phyloP scores from a whole-genome alignment of 2,329 filamentous ascomycete genomes.

The Scedosporium minutisporum region DNA sequence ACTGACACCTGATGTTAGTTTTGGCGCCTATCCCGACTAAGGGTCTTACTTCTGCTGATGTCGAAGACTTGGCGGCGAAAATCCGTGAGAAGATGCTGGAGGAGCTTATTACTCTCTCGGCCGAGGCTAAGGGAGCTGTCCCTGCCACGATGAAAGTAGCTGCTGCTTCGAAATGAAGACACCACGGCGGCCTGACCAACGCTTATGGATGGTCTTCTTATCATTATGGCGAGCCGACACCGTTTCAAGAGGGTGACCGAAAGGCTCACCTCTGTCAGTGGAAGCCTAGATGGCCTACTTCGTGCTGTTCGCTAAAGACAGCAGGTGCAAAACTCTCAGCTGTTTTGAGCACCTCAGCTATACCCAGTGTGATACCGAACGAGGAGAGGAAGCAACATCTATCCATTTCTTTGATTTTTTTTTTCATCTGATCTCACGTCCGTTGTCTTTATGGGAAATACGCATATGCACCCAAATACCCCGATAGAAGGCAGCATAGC shows the following conservation, averaged over 20 bases:
- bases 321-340: too few species aligned
- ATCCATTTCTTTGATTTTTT: too few species aligned
- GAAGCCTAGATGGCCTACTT: not conserved
- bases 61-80: constrained; percentile 59
- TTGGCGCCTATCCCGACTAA: constrained; percentile 72
- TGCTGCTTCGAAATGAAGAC: constrained; percentile 1
- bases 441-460: too few species aligned
- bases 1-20: constrained; percentile 37
- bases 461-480: not conserved
- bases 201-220: not conserved
- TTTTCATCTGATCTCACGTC: too few species aligned
- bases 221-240: too few species aligned
- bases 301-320: too few species aligned
- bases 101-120: constrained; percentile 47
- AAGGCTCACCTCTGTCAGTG: not conserved
- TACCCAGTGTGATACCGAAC: too few species aligned
- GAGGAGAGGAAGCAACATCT: too few species aligned
- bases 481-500: not conserved
- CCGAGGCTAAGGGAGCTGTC: constrained; percentile 33
- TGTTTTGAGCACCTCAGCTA: too few species aligned
- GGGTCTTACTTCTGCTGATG: constrained; percentile 63
- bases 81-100: constrained; percentile 69
- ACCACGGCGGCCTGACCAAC: not conserved
- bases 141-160: constrained; percentile 9
- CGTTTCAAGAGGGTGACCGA: not conserved